A percentile compares a stretch with the other conserved stretches of the same genome.
Evolutionary conservation across 2,329 filamentous ascomycete genomes (phyloP).

Genomic region (Escovopsis sp.): DNA sequence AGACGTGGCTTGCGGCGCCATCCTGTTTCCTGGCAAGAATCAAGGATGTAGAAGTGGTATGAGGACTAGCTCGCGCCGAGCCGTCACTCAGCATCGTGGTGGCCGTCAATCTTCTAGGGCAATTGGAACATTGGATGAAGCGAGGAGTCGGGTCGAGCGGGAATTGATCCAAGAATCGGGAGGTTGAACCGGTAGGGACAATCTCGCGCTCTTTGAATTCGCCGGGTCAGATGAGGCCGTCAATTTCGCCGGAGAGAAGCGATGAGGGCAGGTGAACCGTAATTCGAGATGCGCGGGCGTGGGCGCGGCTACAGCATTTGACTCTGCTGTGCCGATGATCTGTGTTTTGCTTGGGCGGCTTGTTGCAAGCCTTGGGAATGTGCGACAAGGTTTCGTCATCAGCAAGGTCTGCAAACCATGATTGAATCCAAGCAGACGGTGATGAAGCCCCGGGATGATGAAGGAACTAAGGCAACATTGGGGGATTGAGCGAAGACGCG

Average conservation of each 20-base stretch:
- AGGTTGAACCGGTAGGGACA: no score
- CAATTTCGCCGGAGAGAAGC: no score
- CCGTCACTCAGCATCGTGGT: slow-evolving; percentile 25
- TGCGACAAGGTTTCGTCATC: slow-evolving; percentile 2
- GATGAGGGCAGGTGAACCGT: no score
- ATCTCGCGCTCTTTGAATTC: no score
- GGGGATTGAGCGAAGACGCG: no score
- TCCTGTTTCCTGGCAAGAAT: slow-evolving; percentile 30
- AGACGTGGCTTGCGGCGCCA: slow-evolving; percentile 15
- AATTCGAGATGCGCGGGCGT: no score
- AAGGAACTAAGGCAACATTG: slow-evolving; percentile 4
- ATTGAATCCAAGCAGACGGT: slow-evolving; percentile 8
- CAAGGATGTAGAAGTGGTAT: slow-evolving; percentile 48
- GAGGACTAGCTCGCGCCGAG: slow-evolving; percentile 39
- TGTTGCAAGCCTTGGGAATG: not conserved
- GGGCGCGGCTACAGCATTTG: no score
- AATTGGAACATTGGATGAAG: slow-evolving; percentile 16
- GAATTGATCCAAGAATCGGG: no score
- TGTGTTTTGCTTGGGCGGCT: not conserved
- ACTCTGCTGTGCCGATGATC: no score
- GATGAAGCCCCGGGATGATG: slow-evolving; percentile 10
- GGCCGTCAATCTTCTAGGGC: slow-evolving; percentile 11
- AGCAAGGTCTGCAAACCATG: slow-evolving; percentile 5
- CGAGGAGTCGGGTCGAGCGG: no score
- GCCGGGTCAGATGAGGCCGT: no score